Percentiles rank a stretch among this genome's conserved stretches.
Conservation (phyloP, 2,329 filamentous ascomycete genomes). For the Sporothrix globosa region DNA sequence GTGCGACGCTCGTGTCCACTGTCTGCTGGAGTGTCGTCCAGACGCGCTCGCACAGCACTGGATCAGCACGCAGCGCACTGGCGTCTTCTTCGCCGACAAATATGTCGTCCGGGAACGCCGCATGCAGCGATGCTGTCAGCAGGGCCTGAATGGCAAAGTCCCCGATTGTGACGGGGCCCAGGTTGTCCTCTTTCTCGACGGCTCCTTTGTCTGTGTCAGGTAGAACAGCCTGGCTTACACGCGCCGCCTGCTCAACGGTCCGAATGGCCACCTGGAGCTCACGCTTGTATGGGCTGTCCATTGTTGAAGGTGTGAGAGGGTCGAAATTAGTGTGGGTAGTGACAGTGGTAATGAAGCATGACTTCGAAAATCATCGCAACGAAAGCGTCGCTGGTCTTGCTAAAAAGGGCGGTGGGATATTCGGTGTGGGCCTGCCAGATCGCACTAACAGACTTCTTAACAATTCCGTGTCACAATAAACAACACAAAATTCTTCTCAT, state of each 20-base stretch:
- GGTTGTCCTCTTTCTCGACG: conserved; percentile 55
- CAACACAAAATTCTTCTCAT: not conserved
- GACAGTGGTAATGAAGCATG: not conserved
- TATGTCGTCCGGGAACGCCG: conserved; percentile 54
- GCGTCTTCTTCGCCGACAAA: conserved; percentile 63
- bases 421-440: conserved; percentile 7
- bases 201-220: conserved; percentile 53
- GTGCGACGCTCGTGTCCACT: conserved; percentile 38
- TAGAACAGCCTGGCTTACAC: conserved; percentile 55
- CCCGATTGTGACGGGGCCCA: conserved; percentile 61
- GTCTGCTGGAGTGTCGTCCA: conserved; percentile 50
- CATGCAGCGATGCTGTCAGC: conserved; percentile 54
- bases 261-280: conserved; percentile 51
- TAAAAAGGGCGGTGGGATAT: conserved; percentile 26
- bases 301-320: not conserved
- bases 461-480: not conserved
- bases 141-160: conserved; percentile 64
- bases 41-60: conserved; percentile 51
- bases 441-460: not conserved
- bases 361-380: conserved; percentile 1
- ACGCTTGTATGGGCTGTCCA: conserved; percentile 45
- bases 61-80: conserved; percentile 50
- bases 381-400: conserved; percentile 44
- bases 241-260: conserved; percentile 52
- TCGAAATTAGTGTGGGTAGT: not conserved